phyloP scores from a whole-genome alignment of 208 protist species.

The Trypanosoma rangeli region DNA sequence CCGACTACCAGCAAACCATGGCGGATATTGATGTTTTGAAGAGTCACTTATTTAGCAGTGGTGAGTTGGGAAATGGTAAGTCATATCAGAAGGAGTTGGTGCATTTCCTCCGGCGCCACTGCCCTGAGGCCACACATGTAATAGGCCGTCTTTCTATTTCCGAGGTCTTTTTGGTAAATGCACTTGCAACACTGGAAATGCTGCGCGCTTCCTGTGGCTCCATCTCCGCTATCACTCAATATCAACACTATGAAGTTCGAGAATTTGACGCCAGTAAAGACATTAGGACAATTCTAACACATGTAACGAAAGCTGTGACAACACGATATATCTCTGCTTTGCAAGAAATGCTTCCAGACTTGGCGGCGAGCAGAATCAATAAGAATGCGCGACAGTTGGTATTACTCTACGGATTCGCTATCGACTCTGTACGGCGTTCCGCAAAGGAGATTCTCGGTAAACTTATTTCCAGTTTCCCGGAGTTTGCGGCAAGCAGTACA shows the following conservation, averaged over 20 bases:
- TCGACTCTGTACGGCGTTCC: conserved; percentile 60
- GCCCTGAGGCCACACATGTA: conserved; percentile 1
- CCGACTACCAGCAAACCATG: conserved; percentile 72
- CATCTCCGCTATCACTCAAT: conserved; percentile 73
- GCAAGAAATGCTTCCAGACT: conserved; percentile 35
- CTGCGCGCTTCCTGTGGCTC: conserved; percentile 68
- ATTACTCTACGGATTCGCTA: conserved; percentile 65
- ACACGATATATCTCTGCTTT: conserved; percentile 50
- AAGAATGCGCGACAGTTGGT: conserved; percentile 69
- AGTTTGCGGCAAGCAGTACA: conserved; percentile 45
- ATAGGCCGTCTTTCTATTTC: conserved; percentile 44
- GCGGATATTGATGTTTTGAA: conserved; percentile 67
- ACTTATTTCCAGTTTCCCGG: conserved; percentile 59
- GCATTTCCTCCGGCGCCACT: conserved; percentile 5
- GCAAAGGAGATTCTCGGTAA: conserved; percentile 52
- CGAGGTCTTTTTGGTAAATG: conserved; percentile 67
- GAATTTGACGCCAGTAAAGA: conserved; percentile 77
- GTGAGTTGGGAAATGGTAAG: background rate
- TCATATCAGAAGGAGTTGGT: conserved; percentile 18
- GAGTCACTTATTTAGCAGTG: conserved; percentile 33
- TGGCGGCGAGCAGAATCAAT: conserved; percentile 47
- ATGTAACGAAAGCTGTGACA: conserved; percentile 43
- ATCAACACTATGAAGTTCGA: conserved; percentile 77
- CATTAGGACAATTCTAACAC: conserved; percentile 38
- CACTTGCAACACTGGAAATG: conserved; percentile 69